Evolutionary conservation across 192 early-diverging fungal species (phyloP).

Genomic region (Coemansia sp.): DNA sequence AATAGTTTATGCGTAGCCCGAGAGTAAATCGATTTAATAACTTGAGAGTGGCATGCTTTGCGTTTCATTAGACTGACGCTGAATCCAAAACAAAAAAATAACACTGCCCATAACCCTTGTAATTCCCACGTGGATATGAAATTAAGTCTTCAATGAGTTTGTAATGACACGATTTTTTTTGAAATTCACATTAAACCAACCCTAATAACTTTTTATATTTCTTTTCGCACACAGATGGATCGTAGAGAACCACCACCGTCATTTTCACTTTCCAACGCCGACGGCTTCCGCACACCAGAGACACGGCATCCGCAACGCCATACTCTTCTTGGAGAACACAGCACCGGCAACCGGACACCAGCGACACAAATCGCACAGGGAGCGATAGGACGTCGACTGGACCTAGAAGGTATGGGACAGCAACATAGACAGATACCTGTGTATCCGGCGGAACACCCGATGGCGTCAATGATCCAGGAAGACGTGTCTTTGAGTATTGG

Average conservation of each 20-base stretch:
- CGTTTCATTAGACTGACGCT: neutral
- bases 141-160: neutral
- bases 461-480: conserved; percentile 4
- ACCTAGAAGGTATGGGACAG: conserved; percentile 2
- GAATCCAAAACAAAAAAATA: neutral
- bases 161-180: too few relatives aligned
- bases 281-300: conserved; percentile 2
- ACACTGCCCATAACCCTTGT: neutral
- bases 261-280: neutral
- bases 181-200: neutral
- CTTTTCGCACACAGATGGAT: neutral
- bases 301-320: neutral
- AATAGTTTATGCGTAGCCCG: too few relatives aligned
- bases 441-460: neutral
- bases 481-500: neutral
- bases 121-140: neutral
- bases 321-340: neutral
- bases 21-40: too few relatives aligned
- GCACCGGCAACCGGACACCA: neutral
- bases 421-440: neutral
- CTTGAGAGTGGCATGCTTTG: too few relatives aligned
- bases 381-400: conserved; percentile 2
- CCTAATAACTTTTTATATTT: neutral
- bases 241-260: neutral
- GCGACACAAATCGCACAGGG: neutral